These are phyloP conservation scores for Exophiala phaeomuriformis DNA, from an alignment of 2,329 filamentous ascomycete genomes.

Conservation along the genomic window DNA sequence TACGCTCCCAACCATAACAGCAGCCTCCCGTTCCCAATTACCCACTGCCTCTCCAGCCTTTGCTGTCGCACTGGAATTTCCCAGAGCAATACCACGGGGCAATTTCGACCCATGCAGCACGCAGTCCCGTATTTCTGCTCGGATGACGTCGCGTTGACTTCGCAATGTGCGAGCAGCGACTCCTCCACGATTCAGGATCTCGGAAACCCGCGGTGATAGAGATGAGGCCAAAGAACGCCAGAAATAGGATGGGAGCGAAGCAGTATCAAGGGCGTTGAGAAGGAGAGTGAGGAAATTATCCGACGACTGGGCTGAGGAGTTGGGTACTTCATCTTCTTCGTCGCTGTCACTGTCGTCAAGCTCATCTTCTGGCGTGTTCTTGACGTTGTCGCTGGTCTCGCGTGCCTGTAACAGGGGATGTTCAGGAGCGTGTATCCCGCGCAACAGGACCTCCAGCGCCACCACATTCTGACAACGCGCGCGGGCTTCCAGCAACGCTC, in stretches of 20 bases:
- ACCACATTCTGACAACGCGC: slow-evolving; percentile 83
- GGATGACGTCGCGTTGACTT: slow-evolving; percentile 65
- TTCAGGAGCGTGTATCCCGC: slow-evolving; percentile 56
- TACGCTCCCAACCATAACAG: slow-evolving; percentile 87
- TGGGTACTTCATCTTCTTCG: slow-evolving; percentile 4
- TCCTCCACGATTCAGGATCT: slow-evolving; percentile 75
- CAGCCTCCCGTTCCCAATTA: slow-evolving; percentile 82
- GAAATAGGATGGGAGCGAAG: slow-evolving; percentile 81
- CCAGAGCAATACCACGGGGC: slow-evolving; percentile 46
- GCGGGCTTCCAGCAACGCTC: slow-evolving; percentile 72
- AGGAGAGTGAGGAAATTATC: slow-evolving; percentile 59
- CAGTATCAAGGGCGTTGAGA: slow-evolving; percentile 72
- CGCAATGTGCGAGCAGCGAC: slow-evolving; percentile 73
- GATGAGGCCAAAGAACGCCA: slow-evolving; percentile 82
- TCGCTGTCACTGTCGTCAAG: neutral
- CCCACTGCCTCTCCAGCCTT: slow-evolving; percentile 42
- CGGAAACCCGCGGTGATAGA: slow-evolving; percentile 69
- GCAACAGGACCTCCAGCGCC: slow-evolving; percentile 73
- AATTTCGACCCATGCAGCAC: slow-evolving; percentile 69
- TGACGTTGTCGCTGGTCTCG: slow-evolving; percentile 23
- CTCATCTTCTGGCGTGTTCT: slow-evolving; percentile 6
- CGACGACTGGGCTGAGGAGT: slow-evolving; percentile 14
- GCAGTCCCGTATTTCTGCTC: slow-evolving; percentile 71
- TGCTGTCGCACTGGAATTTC: slow-evolving; percentile 39
- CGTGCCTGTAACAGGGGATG: slow-evolving; percentile 55